Evolutionary conservation across 192 early-diverging fungal species (phyloP), one percentile per base, ranked within the genome.

Genomic region (Podila verticillata): DNA sequence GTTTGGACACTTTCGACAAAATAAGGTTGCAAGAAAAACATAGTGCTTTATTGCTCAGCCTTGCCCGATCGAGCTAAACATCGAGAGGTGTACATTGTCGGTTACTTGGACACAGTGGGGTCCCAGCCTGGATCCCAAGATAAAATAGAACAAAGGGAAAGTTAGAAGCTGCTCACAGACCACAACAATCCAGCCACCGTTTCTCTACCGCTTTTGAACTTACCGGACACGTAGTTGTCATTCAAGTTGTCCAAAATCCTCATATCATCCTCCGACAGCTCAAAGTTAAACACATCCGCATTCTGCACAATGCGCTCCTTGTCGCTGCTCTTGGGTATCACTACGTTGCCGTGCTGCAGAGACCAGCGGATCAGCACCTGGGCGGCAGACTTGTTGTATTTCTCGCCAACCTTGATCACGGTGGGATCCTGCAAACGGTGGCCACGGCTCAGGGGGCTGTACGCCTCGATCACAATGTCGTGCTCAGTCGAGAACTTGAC

Each of bases 301-400:
- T 94, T 94, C 44, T 89, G 83, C 10, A 69, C 74, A 28, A 93
- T 82, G 19, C 89, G 85, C 5, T 70, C 77, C 54, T 82, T 73
- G n/a, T 84, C 30, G 3, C 77, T 48, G 65, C 84, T 89, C 71
- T 92, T 91, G 26, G 93, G 91, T 17, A 94, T 61, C 10, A 80
- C 74, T 57, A 89, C 70, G 51, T 81, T 79, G 8, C 87, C 90
- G 61, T 82, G 83, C 74, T 94, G 91, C 57, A 88, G 67, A 44
- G 73, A 71, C 91, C 91, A 92, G 47, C 85, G 77, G 58, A 92
- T 80, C 44, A 90, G 60, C 60, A 92, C 66, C 72, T 89, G 90
- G 2, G 89, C 86, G 22, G 87, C 68, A 0, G 85, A 72, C 64
- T 91, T 91, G 24, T 77, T 72, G 62, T 90, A 82, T 59, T 88